A percentile compares a stretch with the other conserved stretches of the same genome.
These are phyloP conservation scores for Pseudocohnilembus persalinus DNA, from an alignment of 169 alveolate genomes.

Conservation along the genomic window DNA sequence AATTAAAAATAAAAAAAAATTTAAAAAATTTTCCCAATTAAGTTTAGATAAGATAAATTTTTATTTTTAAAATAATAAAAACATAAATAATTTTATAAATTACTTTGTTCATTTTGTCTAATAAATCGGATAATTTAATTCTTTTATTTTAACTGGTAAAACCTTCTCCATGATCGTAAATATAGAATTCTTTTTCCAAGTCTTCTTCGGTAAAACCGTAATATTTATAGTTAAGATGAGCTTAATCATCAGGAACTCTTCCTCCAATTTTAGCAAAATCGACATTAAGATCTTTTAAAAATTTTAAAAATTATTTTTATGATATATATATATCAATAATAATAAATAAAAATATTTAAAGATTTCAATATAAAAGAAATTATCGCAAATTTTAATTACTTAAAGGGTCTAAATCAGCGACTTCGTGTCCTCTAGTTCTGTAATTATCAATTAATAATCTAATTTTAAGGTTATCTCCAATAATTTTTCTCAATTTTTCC, in stretches of 20 bases:
- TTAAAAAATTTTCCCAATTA: too few relatives aligned
- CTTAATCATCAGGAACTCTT: not conserved
- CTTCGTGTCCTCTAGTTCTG: conserved; percentile 58
- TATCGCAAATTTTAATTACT: conserved; percentile 25
- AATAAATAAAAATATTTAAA: not conserved
- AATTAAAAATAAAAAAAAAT: too few relatives aligned
- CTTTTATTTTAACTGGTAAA: conserved; percentile 31
- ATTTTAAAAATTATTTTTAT: too few relatives aligned
- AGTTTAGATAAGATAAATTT: not conserved
- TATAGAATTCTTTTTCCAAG: conserved; percentile 62
- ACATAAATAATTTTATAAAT: too few relatives aligned
- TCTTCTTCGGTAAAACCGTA: conserved; percentile 69
- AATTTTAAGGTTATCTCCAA: conserved; percentile 39
- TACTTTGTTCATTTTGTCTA: conserved; percentile 51
- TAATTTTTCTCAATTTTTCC: conserved; percentile 12
- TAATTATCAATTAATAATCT: conserved; percentile 36
- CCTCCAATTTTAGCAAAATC: not conserved
- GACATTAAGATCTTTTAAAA: not conserved
- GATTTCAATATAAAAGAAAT: conserved; percentile 11
- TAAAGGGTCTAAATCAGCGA: conserved; percentile 65
- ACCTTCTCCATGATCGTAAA: conserved; percentile 59
- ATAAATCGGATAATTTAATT: conserved; percentile 61
- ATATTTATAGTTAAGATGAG: conserved; percentile 28
- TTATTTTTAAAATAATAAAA: too few relatives aligned
- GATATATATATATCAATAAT: too few relatives aligned